These are phyloP conservation scores for Pisolithus thermaeus DNA, from an alignment of 1,284 basidiomycete species.

Conservation along the genomic window DNA sequence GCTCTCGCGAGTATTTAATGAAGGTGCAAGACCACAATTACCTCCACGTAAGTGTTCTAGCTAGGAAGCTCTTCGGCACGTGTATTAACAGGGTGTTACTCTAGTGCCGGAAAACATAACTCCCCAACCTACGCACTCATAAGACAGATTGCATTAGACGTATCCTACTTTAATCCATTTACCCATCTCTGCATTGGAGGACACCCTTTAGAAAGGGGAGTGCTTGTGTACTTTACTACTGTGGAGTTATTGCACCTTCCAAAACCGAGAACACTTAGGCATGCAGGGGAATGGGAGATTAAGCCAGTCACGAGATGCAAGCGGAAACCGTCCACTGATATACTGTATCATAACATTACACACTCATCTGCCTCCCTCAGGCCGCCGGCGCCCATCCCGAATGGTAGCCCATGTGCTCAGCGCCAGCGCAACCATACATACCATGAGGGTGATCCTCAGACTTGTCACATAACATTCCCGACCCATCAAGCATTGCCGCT, in stretches of 20 bases:
- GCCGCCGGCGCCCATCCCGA: constrained; percentile 28
- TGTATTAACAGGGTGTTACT: neutral
- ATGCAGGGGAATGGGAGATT: too few species aligned
- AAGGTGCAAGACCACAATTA: constrained; percentile 73
- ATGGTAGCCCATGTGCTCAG: constrained; percentile 39
- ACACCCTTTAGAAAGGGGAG: too few species aligned
- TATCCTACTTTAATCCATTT: constrained; percentile 20
- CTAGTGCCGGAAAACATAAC: constrained; percentile 29
- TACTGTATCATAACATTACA: too few species aligned
- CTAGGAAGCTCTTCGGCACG: neutral
- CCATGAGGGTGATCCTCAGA: constrained; percentile 39
- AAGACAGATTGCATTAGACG: constrained; percentile 22
- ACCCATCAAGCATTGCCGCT: constrained; percentile 42
- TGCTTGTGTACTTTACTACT: too few species aligned
- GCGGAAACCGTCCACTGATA: too few species aligned
- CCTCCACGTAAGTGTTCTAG: constrained; percentile 21
- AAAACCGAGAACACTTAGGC: too few species aligned
- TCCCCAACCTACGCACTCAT: constrained; percentile 15
- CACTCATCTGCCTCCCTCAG: constrained; percentile 3
- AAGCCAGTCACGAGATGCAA: too few species aligned
- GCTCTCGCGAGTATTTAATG: constrained; percentile 77
- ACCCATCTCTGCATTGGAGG: too few species aligned
- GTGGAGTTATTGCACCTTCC: too few species aligned
- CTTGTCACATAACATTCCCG: constrained; percentile 41
- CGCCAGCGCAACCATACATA: constrained; percentile 38